Evolutionary conservation across 176 grass and related monocot genomes (phyloP).

Genomic region (Leersia perrieri): DNA sequence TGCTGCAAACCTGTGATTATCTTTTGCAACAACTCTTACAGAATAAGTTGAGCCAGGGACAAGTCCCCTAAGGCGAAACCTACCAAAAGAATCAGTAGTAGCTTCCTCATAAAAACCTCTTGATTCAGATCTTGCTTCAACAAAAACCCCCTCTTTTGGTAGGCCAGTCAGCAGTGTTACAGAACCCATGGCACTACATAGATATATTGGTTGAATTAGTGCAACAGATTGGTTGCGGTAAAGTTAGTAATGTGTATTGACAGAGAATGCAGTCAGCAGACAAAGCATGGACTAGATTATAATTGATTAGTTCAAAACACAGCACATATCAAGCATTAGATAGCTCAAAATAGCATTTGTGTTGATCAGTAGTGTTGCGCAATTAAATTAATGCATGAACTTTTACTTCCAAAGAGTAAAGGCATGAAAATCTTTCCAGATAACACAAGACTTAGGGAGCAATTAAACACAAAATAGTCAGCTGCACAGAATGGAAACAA

Average conservation of each 20-base stretch:
- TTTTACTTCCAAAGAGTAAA: not conserved
- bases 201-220: conserved; percentile 32
- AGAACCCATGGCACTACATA: conserved; percentile 82
- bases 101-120: conserved; percentile 96
- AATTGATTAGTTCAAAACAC: conserved; percentile 2
- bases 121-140: conserved; percentile 89
- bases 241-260: not conserved
- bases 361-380: not conserved
- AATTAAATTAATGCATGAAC: conserved; percentile 12
- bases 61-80: conserved; percentile 89
- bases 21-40: conserved; percentile 74
- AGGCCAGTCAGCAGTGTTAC: conserved; percentile 83
- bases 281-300: not conserved
- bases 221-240: conserved; percentile 14
- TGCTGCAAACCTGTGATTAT: conserved; percentile 44
- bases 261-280: not conserved
- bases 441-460: not conserved
- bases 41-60: conserved; percentile 84
- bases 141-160: conserved; percentile 83
- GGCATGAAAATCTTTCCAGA: not conserved
- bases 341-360: not conserved
- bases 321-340: not conserved
- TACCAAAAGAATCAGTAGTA: conserved; percentile 72
- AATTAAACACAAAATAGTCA: not conserved
- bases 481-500: conserved; percentile 43